phyloP scores from a whole-genome alignment of 257 asterid species.

The Nicotiana knightiana region DNA sequence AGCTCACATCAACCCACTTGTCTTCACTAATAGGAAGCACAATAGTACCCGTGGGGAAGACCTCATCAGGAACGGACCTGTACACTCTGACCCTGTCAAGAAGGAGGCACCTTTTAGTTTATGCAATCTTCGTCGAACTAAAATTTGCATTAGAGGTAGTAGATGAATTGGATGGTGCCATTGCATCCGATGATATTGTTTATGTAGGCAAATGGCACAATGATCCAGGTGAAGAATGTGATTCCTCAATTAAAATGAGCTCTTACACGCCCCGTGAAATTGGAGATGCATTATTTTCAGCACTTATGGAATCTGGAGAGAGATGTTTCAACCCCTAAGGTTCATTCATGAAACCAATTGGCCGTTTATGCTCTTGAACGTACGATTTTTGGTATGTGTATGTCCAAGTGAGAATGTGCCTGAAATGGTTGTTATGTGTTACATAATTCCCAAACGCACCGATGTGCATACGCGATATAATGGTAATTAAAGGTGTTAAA shows the following conservation, averaged over 20 bases:
- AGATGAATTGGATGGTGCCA: too few species aligned
- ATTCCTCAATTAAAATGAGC: not conserved
- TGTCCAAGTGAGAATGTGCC: too few species aligned
- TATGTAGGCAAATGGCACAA: too few species aligned
- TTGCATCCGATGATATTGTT: too few species aligned
- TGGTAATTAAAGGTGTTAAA: not conserved
- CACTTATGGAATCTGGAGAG: not conserved
- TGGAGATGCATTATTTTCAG: not conserved
- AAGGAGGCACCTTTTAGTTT: slow-evolving; percentile 29
- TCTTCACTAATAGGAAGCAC: slow-evolving; percentile 39
- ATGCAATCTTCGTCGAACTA: not conserved
- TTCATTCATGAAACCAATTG: too few species aligned
- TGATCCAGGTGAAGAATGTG: too few species aligned
- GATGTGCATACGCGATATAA: too few species aligned
- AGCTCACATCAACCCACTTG: slow-evolving; percentile 33
- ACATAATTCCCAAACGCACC: not conserved
- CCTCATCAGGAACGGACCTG: slow-evolving; percentile 28
- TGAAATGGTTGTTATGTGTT: too few species aligned
- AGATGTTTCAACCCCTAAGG: not conserved
- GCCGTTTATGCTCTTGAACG: too few species aligned
- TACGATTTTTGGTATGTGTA: too few species aligned
- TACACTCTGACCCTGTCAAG: not conserved
- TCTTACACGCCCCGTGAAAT: not conserved
- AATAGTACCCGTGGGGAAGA: slow-evolving; percentile 24
- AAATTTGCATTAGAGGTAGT: too few species aligned